Base-by-base conservation (phyloP, 2,329 filamentous ascomycete species). In the Penicillium thymicola region DNA sequence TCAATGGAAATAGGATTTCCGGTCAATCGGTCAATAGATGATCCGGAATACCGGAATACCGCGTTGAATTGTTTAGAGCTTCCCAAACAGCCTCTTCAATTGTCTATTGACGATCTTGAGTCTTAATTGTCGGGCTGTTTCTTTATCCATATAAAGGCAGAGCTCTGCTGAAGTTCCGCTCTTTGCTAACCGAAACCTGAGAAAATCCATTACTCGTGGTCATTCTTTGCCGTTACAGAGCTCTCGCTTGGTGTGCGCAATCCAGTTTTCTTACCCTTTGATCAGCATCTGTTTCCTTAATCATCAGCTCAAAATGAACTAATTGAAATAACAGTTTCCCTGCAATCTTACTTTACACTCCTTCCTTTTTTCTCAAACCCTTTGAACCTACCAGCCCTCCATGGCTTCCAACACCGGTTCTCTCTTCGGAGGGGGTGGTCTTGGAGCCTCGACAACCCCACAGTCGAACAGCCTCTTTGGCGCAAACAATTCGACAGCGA, bases 341-440 rank as follows among this genome's bases (percentile, higher is more conserved):
- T 34, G 18, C 14, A 25, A 30, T 30, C 14, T n/a, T n/a, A 14
- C 10, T 6, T 21, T 23, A 7, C 25, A 16, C 25, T 34, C 21
- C 25, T 21, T 30, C 16, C 18, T 28, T 37, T 55, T 13, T 10
- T 10, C 4, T 21, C 25, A 36, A 32, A 14, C 9, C 16, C 21
- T 32, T 44, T 21, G 5, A 34, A 30, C 18, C 25, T 30, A 51
- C 30, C 21, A 41, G 21, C 44, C 45, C 11, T 47, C 32, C 32
- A 63, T 64, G 60, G 30, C 62, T 43, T 61, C 62, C 34, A 67
- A 59, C 27, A 56, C 66, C 18, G 52, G 64, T 44, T 70, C 72
- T 51, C 54, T 70, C 47, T 72, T 72, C 57, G 68, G 69, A 58
- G 64, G 65, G 25, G 61, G 59, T 53, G 65, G 65, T 30, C 53